Evolutionary conservation across 176 grass and related monocot species (phyloP), one percentile per base, ranked within the genome.

Genomic region (Phragmites australis): DNA sequence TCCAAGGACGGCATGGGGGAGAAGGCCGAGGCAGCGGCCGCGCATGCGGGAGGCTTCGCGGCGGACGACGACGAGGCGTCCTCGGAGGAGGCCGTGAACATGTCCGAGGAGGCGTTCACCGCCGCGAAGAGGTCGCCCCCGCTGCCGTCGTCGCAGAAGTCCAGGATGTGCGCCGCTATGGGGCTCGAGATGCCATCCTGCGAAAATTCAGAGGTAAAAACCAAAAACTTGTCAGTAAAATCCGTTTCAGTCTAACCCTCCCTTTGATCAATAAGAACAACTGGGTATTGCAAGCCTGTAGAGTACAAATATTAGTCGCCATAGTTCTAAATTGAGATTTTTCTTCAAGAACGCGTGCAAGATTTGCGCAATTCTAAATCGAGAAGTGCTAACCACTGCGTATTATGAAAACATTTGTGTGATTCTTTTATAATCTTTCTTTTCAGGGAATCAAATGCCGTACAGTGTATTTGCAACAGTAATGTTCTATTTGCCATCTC

Each of bases 141-240:
- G 29, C 64, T 6, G 73, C 83, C 88, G 17, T 97, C 86, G 59
- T 91, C 88, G 76, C 83, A 93, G 77, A 97, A 93, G 44, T 93
- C 90, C 1, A 93, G 37, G 72, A 97, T 81, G 65, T 91, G 88
- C 14, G 74, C 88, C 3, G 83, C 90, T 17, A 93, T 89, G 55
- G 90, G 90, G 73, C 93, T 97, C 43, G 90, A 97, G 83, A 97
- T 97, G 69, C 46, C 93, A 43, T 97, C 93, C 93, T 97, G 88
- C 72, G 8, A 80, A 75, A 57, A 56, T 75, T 85, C 65, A 83
- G 16, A 82, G 44, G 53, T 21, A 43, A 67, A n/a, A 85, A 8
- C 30, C 12, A 72, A 16, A 0, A 46, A 70, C 4, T 25, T 17
- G 70, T 79, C 45, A 83, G 27, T 1, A 32, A 43, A 46, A 43